These are phyloP conservation scores for Russula lepida DNA, from an alignment of 768 basidiomycete genomes.

Conservation along the genomic window DNA sequence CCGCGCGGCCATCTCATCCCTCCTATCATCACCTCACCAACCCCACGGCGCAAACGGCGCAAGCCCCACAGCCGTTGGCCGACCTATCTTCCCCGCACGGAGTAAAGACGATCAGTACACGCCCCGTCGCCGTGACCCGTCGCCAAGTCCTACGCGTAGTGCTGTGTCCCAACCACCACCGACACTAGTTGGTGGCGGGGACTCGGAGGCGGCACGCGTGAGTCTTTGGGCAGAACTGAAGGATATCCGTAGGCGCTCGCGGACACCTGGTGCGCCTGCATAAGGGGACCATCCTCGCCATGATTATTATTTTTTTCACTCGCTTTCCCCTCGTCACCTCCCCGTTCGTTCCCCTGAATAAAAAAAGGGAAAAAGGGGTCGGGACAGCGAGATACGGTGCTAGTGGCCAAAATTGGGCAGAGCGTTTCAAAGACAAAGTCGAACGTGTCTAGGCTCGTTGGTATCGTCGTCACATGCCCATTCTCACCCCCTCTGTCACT, in stretches of 20 bases:
- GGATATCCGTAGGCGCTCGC: conserved; percentile 14
- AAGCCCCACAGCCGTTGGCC: conserved; percentile 17
- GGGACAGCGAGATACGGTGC: neutral
- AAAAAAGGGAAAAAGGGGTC: neutral
- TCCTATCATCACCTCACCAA: neutral
- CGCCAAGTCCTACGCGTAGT: conserved; percentile 31
- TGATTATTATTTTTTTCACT: neutral
- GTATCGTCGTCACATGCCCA: too few species aligned
- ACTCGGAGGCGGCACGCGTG: conserved; percentile 8
- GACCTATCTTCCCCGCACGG: conserved; percentile 25
- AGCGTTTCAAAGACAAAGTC: neutral
- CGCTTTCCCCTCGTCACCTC: neutral
- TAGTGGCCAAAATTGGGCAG: neutral
- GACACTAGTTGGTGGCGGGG: neutral
- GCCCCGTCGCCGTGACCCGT: conserved; percentile 23
- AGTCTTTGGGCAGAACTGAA: conserved; percentile 21
- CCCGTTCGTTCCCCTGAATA: neutral
- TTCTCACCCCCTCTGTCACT: too few species aligned
- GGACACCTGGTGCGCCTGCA: conserved; percentile 5
- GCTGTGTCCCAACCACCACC: conserved; percentile 19
- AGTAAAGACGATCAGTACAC: conserved; percentile 23
- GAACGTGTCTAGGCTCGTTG: neutral
- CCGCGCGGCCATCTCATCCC: conserved; percentile 9
- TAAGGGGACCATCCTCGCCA: neutral
- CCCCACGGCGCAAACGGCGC: neutral